phyloP scores from a whole-genome alignment of 192 early-diverging fungal genomes.

The Paraglomus brasilianum region DNA sequence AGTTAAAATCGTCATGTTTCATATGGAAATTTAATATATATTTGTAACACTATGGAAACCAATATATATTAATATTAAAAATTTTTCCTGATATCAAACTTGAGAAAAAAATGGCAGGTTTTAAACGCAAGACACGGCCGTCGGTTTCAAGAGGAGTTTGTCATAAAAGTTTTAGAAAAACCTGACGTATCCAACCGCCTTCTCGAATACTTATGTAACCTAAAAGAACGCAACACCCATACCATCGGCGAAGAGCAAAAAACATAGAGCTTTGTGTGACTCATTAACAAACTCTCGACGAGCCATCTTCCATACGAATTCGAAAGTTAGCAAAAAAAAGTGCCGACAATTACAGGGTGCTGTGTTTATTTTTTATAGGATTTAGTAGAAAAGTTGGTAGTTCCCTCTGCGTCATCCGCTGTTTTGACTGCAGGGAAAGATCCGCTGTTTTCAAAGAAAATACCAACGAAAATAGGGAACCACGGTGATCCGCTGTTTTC shows the following conservation, averaged over 20 bases:
- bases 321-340: constrained; percentile 2
- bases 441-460: constrained; percentile 10
- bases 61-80: too few species aligned
- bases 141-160: constrained; percentile 9
- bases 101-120: constrained; percentile 20
- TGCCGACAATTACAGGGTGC: not conserved
- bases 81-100: too few species aligned
- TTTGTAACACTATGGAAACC: too few species aligned
- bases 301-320: constrained; percentile 6
- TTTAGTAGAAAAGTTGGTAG: constrained; percentile 20
- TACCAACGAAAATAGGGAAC: constrained; percentile 11
- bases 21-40: too few species aligned
- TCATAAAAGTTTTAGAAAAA: constrained; percentile 14
- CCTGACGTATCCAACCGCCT: constrained; percentile 3
- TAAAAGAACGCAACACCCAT: constrained; percentile 8
- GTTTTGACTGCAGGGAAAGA: constrained; percentile 21
- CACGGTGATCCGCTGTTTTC: constrained; percentile 21
- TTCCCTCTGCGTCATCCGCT: constrained; percentile 18
- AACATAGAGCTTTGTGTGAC: too few species aligned
- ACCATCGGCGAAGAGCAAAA: not conserved
- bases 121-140: constrained; percentile 9
- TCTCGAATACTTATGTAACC: constrained; percentile 10
- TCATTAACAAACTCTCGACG: not conserved
- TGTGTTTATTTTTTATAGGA: not conserved
- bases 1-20: too few species aligned